Conservation (phyloP, 306 rosid genomes). For the Quercus glauca region DNA sequence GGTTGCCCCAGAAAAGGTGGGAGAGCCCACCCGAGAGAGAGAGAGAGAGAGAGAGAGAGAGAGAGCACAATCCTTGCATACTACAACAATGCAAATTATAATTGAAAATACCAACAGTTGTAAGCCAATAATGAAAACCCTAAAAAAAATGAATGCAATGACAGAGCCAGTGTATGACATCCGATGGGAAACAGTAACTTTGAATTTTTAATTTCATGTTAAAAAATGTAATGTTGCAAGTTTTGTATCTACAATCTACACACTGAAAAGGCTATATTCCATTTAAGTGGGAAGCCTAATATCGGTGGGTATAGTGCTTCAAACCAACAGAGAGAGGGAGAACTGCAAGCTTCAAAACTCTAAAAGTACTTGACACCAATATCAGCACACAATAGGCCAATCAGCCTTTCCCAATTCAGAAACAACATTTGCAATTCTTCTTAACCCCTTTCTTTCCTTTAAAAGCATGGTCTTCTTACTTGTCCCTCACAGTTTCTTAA, state of each 20-base stretch:
- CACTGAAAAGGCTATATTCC: constrained; percentile 43
- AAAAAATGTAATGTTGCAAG: constrained; percentile 30
- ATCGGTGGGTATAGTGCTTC: constrained; percentile 18
- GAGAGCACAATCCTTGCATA: not conserved
- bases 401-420: constrained; percentile 27
- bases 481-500: constrained; percentile 19
- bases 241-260: constrained; percentile 59
- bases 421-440: constrained; percentile 21
- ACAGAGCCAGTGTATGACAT: not conserved
- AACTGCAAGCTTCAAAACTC: not conserved
- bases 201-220: constrained; percentile 13
- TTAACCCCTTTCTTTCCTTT: constrained; percentile 14
- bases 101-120: not conserved
- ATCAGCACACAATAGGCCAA: constrained; percentile 25
- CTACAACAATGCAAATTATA: not conserved
- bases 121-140: not conserved
- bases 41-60: not conserved
- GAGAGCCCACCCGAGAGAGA: not conserved
- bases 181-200: constrained; percentile 8
- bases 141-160: not conserved
- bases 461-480: constrained; percentile 22
- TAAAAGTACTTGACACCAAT: constrained; percentile 19
- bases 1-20: not conserved
- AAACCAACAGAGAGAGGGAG: constrained; percentile 22
- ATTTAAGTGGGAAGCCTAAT: constrained; percentile 33